Conservation (phyloP, 202 grass and related monocot genomes). For the Brachypodium distachyon region DNA sequence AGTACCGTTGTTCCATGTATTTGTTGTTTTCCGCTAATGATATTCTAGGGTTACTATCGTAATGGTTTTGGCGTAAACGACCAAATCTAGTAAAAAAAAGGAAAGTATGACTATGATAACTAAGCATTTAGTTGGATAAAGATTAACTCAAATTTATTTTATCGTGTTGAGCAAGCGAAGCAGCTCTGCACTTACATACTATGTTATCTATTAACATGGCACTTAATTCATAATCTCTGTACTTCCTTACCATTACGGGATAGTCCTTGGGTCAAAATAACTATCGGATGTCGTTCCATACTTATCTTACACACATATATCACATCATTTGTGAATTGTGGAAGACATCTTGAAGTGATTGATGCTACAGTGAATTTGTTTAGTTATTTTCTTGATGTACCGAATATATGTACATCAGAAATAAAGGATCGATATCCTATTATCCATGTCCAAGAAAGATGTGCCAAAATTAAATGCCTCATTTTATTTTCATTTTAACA, state of each 20-base stretch:
- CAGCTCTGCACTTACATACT: not conserved
- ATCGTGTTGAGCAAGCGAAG: not conserved
- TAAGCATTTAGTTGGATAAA: not conserved
- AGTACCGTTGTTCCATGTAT: too few relatives aligned
- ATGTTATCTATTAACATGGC: not conserved
- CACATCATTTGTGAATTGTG: not conserved
- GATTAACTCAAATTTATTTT: not conserved
- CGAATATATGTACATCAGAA: not conserved
- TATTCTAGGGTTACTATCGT: not conserved
- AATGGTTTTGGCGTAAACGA: not conserved
- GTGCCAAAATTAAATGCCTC: not conserved
- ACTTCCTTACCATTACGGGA: not conserved
- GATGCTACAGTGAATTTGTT: too few relatives aligned
- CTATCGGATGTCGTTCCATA: not conserved
- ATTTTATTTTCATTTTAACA: not conserved
- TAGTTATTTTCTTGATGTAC: not conserved
- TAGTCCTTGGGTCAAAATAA: not conserved
- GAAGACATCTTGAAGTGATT: not conserved
- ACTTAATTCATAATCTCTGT: not conserved
- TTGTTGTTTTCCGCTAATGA: too few relatives aligned
- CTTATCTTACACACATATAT: not conserved
- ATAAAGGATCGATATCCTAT: not conserved
- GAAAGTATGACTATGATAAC: not conserved
- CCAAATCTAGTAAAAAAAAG: not conserved
- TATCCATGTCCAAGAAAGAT: not conserved